Percentiles rank a stretch among this genome's conserved stretches.
Conservation (phyloP, 2,329 filamentous ascomycete species). For the Sporothrix pallida region DNA sequence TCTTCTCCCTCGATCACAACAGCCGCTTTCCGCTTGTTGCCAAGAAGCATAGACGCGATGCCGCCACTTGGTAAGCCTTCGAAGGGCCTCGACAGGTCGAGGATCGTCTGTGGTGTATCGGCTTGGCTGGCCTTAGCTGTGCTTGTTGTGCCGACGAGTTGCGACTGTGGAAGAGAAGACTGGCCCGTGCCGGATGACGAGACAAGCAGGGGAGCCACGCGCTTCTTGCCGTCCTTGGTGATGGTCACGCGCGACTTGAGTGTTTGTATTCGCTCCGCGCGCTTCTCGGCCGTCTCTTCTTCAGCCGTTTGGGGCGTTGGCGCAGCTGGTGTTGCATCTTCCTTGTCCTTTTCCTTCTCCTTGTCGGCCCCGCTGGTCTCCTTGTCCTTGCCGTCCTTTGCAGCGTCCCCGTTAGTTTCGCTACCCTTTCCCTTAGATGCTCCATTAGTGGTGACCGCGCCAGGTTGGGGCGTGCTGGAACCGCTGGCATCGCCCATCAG, state of each 20-base stretch:
- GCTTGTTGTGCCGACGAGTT: constrained; percentile 75
- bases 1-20: constrained; percentile 79
- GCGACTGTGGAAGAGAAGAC: constrained; percentile 86
- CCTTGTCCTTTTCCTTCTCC: constrained; percentile 19
- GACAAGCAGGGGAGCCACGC: constrained; percentile 88
- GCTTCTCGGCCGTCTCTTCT: constrained; percentile 58
- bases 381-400: constrained; percentile 33
- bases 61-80: constrained; percentile 92
- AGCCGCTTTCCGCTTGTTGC: constrained; percentile 87
- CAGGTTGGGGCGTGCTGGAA: constrained; percentile 37
- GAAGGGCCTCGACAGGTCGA: constrained; percentile 92
- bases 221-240: constrained; percentile 95
- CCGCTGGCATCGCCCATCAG: constrained; percentile 82
- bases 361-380: constrained; percentile 32
- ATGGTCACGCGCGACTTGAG: constrained; percentile 92
- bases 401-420: constrained; percentile 41
- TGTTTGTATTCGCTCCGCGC: constrained; percentile 59
- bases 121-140: constrained; percentile 66
- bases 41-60: constrained; percentile 81
- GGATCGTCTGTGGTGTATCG: constrained; percentile 77
- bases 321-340: constrained; percentile 10
- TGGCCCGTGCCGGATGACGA: constrained; percentile 86
- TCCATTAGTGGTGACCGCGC: constrained; percentile 48
- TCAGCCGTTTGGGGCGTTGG: constrained; percentile 43
- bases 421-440: constrained; percentile 41